Percentiles rank a stretch among this genome's conserved stretches.
Conservation (phyloP, 78 protist species). For the Cavenderia fasciculata region DNA sequence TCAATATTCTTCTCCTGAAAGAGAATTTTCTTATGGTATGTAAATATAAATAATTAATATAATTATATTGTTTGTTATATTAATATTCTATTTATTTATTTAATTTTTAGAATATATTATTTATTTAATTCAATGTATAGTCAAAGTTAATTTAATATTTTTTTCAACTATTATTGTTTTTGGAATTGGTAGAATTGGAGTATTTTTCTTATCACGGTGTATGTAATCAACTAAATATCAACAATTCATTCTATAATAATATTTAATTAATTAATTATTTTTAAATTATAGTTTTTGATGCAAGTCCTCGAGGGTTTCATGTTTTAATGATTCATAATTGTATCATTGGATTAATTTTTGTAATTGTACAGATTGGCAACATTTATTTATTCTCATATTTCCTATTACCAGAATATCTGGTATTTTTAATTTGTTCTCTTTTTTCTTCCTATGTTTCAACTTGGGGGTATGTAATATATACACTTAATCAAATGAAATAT, state of each 20-base stretch:
- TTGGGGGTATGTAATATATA: conserved; percentile 12
- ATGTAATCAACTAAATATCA: not conserved
- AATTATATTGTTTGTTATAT: not conserved
- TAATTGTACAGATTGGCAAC: conserved; percentile 60
- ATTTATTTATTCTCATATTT: conserved; percentile 35
- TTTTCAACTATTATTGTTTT: conserved; percentile 24
- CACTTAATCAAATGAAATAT: not conserved
- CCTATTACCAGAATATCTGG: conserved; percentile 32
- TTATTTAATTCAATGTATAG: conserved; percentile 5
- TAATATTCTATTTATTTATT: not conserved
- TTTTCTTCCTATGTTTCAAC: conserved; percentile 49
- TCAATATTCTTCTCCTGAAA: conserved; percentile 21
- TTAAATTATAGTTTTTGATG: conserved; percentile 1
- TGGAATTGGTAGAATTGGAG: conserved; percentile 36
- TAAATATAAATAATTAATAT: not conserved
- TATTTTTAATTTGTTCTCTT: conserved; percentile 38
- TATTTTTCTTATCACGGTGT: not conserved
- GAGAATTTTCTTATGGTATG: not conserved
- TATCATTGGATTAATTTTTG: conserved; percentile 9
- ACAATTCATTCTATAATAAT: not conserved
- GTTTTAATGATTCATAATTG: conserved; percentile 36
- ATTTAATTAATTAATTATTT: not conserved
- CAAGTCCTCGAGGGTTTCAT: not conserved
- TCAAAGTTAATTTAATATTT: conserved; percentile 29
- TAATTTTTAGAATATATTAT: conserved; percentile 15